These are phyloP conservation scores for Blastobotrys ciferrii DNA, from an alignment of 1,139 yeast species.

Conservation along the genomic window DNA sequence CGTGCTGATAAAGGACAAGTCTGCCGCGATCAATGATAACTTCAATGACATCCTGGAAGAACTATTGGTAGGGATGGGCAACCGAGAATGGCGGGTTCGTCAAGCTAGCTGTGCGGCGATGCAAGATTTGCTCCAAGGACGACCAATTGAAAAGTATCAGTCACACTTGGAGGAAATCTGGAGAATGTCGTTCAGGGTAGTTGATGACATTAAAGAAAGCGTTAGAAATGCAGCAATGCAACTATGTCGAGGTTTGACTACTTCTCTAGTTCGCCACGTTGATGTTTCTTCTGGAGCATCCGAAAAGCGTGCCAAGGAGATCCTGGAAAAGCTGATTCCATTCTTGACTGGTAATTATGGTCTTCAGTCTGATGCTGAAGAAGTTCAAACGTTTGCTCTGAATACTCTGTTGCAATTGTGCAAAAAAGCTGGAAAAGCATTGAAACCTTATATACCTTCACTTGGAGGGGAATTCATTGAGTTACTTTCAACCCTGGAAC, in stretches of 20 bases:
- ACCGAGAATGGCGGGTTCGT: conserved; percentile 89
- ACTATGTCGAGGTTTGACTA: conserved; percentile 66
- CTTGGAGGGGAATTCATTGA: conserved; percentile 67
- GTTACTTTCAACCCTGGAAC: conserved; percentile 84
- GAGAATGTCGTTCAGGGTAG: conserved; percentile 82
- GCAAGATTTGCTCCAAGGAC: conserved; percentile 64
- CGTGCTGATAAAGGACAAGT: conserved; percentile 62
- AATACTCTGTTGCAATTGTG: conserved; percentile 70
- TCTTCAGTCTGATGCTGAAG: conserved; percentile 80
- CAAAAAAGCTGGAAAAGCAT: conserved; percentile 55
- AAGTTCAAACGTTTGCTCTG: conserved; percentile 73
- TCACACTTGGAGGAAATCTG: conserved; percentile 64
- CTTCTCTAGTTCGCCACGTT: conserved; percentile 58
- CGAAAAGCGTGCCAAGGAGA: conserved; percentile 46
- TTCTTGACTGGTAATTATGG: conserved; percentile 79
- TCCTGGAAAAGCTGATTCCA: conserved; percentile 67
- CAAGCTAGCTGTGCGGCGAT: conserved; percentile 84
- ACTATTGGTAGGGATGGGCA: conserved; percentile 66
- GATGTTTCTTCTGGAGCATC: conserved; percentile 43
- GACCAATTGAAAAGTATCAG: conserved; percentile 55
- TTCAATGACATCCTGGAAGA: conserved; percentile 63
- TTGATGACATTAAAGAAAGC: conserved; percentile 94
- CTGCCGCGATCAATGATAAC: conserved; percentile 52
- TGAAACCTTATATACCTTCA: conserved; percentile 66
- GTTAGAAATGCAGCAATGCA: conserved; percentile 79